phyloP scores from a whole-genome alignment of 1,139 yeast species.

The Casaregolazyma suthepensis region DNA sequence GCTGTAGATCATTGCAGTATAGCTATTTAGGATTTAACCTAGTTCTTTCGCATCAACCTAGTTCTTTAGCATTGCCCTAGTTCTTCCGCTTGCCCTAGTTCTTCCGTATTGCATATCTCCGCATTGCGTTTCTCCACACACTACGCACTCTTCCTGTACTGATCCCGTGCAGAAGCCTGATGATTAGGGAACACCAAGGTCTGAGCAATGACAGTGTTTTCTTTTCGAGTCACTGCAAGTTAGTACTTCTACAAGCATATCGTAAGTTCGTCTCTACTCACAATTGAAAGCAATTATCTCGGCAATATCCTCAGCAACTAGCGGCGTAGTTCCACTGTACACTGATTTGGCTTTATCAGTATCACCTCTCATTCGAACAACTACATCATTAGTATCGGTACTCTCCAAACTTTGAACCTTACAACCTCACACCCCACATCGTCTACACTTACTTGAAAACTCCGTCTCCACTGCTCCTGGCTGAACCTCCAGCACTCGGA shows the following conservation, averaged over 20 bases:
- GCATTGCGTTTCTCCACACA: neutral
- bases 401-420: neutral
- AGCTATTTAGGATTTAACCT: too few species aligned
- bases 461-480: constrained; percentile 91
- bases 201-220: constrained; percentile 75
- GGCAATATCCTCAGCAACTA: constrained; percentile 73
- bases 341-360: constrained; percentile 60
- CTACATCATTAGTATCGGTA: constrained; percentile 10
- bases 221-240: constrained; percentile 46
- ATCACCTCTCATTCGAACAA: constrained; percentile 73
- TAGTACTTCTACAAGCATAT: neutral
- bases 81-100: too few species aligned
- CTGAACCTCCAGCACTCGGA: constrained; percentile 76
- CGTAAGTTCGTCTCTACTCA: constrained; percentile 22
- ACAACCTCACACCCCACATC: too few species aligned
- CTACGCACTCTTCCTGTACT: constrained; percentile 33
- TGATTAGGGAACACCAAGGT: constrained; percentile 68
- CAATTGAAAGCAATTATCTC: constrained; percentile 68
- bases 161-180: constrained; percentile 70
- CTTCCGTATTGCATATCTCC: too few species aligned
- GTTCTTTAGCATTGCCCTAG: too few species aligned
- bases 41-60: too few species aligned
- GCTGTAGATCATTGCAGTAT: too few species aligned
- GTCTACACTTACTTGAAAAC: constrained; percentile 42
- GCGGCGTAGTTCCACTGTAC: constrained; percentile 67